These are phyloP conservation scores for Backusella psychrophila DNA, from an alignment of 192 early-diverging fungal genomes.

Conservation along the genomic window DNA sequence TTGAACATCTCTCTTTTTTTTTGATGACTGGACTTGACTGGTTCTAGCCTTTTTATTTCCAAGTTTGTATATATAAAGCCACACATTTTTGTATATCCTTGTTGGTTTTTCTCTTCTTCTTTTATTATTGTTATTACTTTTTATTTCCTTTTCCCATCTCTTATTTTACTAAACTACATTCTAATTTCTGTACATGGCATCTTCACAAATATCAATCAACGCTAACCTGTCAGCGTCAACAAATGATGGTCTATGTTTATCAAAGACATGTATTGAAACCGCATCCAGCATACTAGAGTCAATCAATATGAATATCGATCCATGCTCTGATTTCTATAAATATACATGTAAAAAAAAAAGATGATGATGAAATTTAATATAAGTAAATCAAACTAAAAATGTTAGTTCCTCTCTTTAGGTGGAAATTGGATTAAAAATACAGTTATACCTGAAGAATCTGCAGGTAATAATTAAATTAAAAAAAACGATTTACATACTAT, in stretches of 20 bases:
- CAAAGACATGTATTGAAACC: background rate
- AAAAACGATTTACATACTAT: background rate
- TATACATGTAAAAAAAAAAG: slow-evolving; percentile 51
- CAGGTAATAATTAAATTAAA: slow-evolving; percentile 20
- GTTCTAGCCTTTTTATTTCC: slow-evolving; percentile 1
- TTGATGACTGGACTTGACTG: background rate
- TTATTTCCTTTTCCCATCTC: background rate
- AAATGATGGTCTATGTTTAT: background rate
- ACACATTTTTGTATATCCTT: background rate
- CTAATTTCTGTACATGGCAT: background rate
- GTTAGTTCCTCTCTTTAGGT: slow-evolving; percentile 28
- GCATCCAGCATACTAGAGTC: slow-evolving; percentile 8
- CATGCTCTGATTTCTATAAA: slow-evolving; percentile 68
- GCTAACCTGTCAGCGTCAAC: background rate
- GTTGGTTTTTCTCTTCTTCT: background rate
- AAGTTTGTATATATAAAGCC: background rate
- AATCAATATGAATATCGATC: slow-evolving; percentile 41
- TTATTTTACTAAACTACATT: no score
- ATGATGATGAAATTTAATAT: background rate
- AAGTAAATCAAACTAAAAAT: background rate
- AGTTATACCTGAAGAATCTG: slow-evolving; percentile 62
- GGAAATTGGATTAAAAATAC: slow-evolving; percentile 53
- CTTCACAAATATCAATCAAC: background rate
- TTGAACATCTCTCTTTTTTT: background rate
- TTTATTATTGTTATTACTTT: background rate